phyloP scores from a whole-genome alignment of 345 rosid species.

The Carallia pectinifolia region DNA sequence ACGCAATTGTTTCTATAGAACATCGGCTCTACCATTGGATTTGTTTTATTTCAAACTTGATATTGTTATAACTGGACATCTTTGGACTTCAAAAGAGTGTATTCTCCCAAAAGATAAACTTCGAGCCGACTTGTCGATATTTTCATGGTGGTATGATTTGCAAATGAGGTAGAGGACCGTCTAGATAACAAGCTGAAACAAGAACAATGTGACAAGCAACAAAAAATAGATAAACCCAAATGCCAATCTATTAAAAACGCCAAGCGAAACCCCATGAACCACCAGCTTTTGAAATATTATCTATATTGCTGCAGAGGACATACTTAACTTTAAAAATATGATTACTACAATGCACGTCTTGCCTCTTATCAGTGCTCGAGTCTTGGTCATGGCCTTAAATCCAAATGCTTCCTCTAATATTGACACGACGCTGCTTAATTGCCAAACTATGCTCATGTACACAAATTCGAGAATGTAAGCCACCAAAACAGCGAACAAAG shows the following conservation, averaged over 20 bases:
- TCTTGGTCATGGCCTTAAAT: conserved; percentile 37
- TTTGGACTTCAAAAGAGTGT: conserved; percentile 16
- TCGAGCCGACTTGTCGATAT: conserved; percentile 52
- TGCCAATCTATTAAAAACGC: conserved; percentile 16
- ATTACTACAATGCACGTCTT: conserved; percentile 25
- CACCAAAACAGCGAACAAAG: background rate
- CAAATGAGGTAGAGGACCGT: conserved; percentile 56
- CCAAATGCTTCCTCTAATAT: conserved; percentile 51
- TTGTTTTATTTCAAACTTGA: background rate
- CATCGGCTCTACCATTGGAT: too few relatives aligned
- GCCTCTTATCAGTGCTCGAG: conserved; percentile 41
- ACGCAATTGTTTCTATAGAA: too few relatives aligned
- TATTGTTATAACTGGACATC: conserved; percentile 19
- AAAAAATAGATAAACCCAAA: conserved; percentile 32
- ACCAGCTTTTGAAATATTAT: conserved; percentile 22
- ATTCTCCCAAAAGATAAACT: conserved; percentile 49
- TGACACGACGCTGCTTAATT: conserved; percentile 45
- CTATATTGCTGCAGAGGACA: background rate
- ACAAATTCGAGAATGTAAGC: conserved; percentile 27
- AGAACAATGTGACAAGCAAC: conserved; percentile 32
- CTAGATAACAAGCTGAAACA: conserved; percentile 41
- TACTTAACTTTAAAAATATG: conserved; percentile 21
- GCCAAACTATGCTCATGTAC: conserved; percentile 42
- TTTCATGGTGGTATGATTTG: conserved; percentile 58
- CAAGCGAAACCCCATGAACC: conserved; percentile 25